Conservation (phyloP, 192 early-diverging fungal species). For the Phycomyces blakesleeanus region DNA sequence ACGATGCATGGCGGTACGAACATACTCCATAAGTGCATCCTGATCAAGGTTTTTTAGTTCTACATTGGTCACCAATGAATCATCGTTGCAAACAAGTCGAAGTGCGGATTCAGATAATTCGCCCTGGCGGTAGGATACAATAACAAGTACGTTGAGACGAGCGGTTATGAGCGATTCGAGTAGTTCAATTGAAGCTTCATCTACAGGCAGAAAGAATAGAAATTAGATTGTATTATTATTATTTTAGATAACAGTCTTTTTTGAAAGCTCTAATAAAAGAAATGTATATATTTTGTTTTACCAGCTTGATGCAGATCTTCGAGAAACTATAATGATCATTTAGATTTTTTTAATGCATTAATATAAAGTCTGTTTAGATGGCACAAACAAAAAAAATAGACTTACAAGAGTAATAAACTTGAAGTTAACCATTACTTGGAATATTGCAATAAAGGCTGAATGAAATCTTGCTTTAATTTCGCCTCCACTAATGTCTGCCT, state of each 20-base stretch:
- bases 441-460: conserved; percentile 28
- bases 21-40: conserved; percentile 22
- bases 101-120: background rate
- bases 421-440: conserved; percentile 30
- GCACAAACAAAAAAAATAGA: background rate
- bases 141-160: conserved; percentile 19
- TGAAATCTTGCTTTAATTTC: conserved; percentile 34
- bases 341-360: background rate
- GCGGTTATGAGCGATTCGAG: conserved; percentile 23
- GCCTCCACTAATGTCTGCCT: conserved; percentile 17
- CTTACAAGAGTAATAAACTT: conserved; percentile 34
- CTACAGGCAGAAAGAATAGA: conserved; percentile 14
- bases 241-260: too few relatives aligned
- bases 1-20: conserved; percentile 29
- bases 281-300: too few relatives aligned
- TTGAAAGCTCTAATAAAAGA: too few relatives aligned
- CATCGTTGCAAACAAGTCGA: conserved; percentile 7
- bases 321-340: conserved; percentile 20
- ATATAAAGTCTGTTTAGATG: background rate
- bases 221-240: too few relatives aligned
- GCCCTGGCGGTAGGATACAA: conserved; percentile 21
- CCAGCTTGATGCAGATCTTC: conserved; percentile 39
- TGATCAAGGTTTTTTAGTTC: conserved; percentile 24
- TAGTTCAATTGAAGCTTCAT: conserved; percentile 34
- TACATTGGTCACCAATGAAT: conserved; percentile 22